Evolutionary conservation across 441 rosid species (phyloP).

Genomic region (Croton laevigatus): DNA sequence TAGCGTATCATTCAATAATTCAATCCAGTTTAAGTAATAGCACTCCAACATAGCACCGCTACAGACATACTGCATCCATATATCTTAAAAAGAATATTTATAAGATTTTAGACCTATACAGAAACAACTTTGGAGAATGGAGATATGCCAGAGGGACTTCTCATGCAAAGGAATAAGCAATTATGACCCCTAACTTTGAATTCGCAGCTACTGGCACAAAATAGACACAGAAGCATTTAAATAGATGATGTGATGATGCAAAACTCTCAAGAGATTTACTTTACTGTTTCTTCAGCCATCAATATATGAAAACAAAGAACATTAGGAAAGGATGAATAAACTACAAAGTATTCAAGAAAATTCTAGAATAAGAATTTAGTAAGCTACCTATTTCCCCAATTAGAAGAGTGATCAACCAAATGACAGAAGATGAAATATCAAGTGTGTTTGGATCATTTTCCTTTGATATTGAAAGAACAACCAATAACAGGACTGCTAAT

Average conservation of each 20-base stretch:
- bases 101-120: background rate
- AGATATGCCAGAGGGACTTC: background rate
- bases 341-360: background rate
- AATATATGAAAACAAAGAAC: conserved; percentile 8
- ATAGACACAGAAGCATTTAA: conserved; percentile 35
- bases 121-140: background rate
- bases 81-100: background rate
- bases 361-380: background rate
- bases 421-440: conserved; percentile 40
- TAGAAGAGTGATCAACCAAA: conserved; percentile 45
- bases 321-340: conserved; percentile 13
- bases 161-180: background rate
- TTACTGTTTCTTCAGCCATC: conserved; percentile 64
- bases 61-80: background rate
- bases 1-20: background rate
- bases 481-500: conserved; percentile 35
- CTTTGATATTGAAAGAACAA: conserved; percentile 35
- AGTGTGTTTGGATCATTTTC: conserved; percentile 30
- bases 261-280: conserved; percentile 47
- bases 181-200: conserved; percentile 45
- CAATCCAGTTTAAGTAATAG: background rate
- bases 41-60: background rate
- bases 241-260: conserved; percentile 45
- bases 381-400: conserved; percentile 69
- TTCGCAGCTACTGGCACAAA: conserved; percentile 35